Conservation (phyloP, 2,329 filamentous ascomycete species). For the Trichoderma pleuroti region DNA sequence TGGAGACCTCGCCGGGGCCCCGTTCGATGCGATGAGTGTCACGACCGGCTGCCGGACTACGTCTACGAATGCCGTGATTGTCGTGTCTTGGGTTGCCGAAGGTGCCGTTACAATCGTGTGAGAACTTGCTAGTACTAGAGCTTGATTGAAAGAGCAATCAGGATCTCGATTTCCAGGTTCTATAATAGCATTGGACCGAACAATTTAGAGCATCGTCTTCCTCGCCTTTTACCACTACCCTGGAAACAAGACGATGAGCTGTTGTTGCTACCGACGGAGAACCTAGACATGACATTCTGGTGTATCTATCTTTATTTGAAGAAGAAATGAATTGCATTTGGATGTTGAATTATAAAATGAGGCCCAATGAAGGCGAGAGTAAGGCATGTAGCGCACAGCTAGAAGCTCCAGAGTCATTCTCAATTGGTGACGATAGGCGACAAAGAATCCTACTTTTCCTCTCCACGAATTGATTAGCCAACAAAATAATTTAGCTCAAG, state of each 20-base stretch:
- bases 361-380: neutral
- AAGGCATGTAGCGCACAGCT: neutral
- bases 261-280: no score
- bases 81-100: neutral
- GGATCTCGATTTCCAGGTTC: neutral
- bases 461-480: neutral
- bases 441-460: neutral
- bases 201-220: neutral
- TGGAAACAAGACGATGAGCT: neutral
- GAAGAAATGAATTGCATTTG: no score
- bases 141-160: neutral
- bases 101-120: neutral
- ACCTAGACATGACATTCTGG: no score
- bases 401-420: neutral
- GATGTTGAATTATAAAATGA: neutral
- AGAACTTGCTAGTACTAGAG: neutral
- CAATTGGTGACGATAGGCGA: neutral
- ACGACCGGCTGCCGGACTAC: rapidly evolving
- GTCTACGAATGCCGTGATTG: neutral
- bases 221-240: neutral
- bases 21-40: neutral
- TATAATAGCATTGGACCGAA: neutral
- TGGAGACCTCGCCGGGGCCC: neutral
- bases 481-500: neutral
- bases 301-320: no score